A percentile compares a stretch with the other conserved stretches of the same genome.
These are phyloP conservation scores for Phyllostachys edulis DNA, from an alignment of 176 grass and related monocot species.

Conservation along the genomic window DNA sequence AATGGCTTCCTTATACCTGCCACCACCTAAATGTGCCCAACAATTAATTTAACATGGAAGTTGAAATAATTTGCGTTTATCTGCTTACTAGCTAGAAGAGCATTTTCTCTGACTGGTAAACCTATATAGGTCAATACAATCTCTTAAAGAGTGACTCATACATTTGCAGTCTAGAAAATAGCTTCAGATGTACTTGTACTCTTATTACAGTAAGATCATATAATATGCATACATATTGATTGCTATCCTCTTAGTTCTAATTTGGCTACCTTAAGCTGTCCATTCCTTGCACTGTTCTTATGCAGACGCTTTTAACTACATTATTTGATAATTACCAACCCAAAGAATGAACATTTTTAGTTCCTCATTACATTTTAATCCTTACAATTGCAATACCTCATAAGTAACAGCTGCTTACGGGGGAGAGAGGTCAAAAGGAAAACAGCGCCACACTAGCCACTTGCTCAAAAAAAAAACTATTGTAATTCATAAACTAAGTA, in stretches of 20 bases:
- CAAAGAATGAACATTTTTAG: background rate
- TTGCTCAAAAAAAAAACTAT: background rate
- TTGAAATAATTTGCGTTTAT: background rate
- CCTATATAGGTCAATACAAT: background rate
- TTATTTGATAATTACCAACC: background rate
- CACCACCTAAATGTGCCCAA: background rate
- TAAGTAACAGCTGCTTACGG: background rate
- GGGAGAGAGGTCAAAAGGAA: background rate
- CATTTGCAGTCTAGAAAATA: background rate
- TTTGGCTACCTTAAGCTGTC: background rate
- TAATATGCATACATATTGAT: background rate
- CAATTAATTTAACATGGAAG: slow-evolving; percentile 6
- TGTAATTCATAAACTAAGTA: background rate
- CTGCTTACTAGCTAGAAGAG: too few relatives aligned
- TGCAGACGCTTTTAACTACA: background rate
- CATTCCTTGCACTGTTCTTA: background rate
- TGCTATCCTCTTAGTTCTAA: background rate
- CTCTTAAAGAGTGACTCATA: background rate
- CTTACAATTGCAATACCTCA: background rate
- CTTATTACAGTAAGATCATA: background rate
- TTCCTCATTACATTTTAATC: background rate
- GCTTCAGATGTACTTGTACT: background rate
- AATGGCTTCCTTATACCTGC: background rate
- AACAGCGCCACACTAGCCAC: background rate
- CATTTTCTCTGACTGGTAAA: background rate